phyloP scores from a whole-genome alignment of 345 rosid genomes.

The Eucalyptus curtisii region DNA sequence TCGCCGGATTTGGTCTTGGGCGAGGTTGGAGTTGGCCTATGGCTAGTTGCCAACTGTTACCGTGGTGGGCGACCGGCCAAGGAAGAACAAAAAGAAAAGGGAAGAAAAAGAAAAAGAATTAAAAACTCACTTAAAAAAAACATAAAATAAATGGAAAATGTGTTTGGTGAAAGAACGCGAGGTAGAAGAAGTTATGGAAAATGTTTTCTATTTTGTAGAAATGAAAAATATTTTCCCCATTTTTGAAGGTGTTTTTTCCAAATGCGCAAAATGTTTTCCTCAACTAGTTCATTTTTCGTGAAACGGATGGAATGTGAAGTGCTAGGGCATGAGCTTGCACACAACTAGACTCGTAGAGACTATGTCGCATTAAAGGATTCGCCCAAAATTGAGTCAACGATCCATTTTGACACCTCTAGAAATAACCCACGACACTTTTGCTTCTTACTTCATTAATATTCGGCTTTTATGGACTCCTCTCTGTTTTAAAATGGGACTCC shows the following conservation, averaged over 20 bases:
- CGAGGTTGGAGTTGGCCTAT: too few relatives aligned
- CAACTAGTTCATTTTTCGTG: accelerated
- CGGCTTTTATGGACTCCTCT: not conserved
- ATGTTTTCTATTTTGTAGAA: too few relatives aligned
- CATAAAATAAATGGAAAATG: too few relatives aligned
- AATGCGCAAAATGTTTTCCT: accelerated
- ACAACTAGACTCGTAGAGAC: not conserved
- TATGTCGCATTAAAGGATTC: not conserved
- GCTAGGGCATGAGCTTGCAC: not conserved
- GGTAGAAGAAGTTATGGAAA: too few relatives aligned
- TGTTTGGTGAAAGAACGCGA: too few relatives aligned
- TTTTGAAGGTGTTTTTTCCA: too few relatives aligned
- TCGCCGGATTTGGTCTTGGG: accelerated
- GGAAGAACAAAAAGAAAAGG: too few relatives aligned
- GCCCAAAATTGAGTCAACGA: not conserved
- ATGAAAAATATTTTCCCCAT: too few relatives aligned
- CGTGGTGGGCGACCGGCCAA: accelerated
- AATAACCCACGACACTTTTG: not conserved
- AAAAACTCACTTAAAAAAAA: too few relatives aligned
- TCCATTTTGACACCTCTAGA: not conserved
- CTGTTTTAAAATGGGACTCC: not conserved
- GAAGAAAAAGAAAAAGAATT: too few relatives aligned
- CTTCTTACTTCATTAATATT: not conserved
- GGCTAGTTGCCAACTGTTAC: accelerated
- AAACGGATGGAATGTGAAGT: accelerated